phyloP scores from a whole-genome alignment of 2,329 filamentous ascomycete species.

The Monilinia fructicola region DNA sequence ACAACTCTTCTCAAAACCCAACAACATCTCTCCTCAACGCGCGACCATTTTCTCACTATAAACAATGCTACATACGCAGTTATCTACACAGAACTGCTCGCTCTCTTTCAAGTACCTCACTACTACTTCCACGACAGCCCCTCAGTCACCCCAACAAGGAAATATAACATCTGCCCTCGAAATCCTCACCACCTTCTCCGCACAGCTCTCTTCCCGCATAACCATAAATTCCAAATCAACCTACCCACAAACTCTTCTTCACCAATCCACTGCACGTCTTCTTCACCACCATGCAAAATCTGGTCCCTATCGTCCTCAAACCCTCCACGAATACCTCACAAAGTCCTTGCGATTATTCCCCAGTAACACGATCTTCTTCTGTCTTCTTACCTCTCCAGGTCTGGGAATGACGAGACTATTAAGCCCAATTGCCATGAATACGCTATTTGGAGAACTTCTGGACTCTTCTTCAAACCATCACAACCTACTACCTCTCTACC shows the following conservation, averaged over 20 bases:
- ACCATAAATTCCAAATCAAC: slow-evolving; percentile 33
- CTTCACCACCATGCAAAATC: slow-evolving; percentile 61
- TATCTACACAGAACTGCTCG: slow-evolving; percentile 59
- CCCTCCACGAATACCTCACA: slow-evolving; percentile 61
- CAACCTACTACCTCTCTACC: slow-evolving; percentile 49
- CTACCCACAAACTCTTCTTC: slow-evolving; percentile 58
- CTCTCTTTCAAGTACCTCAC: slow-evolving; percentile 66
- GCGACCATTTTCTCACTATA: slow-evolving; percentile 57
- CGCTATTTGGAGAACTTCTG: slow-evolving; percentile 4
- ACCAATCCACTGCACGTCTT: slow-evolving; percentile 67
- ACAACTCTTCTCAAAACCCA: slow-evolving; percentile 51
- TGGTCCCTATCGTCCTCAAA: slow-evolving; percentile 65
- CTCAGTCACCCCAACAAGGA: slow-evolving; percentile 51
- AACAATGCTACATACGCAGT: slow-evolving; percentile 51
- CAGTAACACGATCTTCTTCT: slow-evolving; percentile 72
- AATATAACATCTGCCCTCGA: slow-evolving; percentile 54
- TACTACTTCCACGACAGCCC: slow-evolving; percentile 42
- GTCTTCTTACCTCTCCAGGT: slow-evolving; percentile 54
- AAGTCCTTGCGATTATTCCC: slow-evolving; percentile 66
- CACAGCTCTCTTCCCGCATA: slow-evolving; percentile 45
- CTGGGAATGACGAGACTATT: slow-evolving; percentile 6
- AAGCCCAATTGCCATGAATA: slow-evolving; percentile 3
- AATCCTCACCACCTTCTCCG: slow-evolving; percentile 46
- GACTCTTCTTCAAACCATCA: slow-evolving; percentile 33
- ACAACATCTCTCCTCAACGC: slow-evolving; percentile 53